Conservation (phyloP, 805 yeast species). For the Candida oleophila region DNA sequence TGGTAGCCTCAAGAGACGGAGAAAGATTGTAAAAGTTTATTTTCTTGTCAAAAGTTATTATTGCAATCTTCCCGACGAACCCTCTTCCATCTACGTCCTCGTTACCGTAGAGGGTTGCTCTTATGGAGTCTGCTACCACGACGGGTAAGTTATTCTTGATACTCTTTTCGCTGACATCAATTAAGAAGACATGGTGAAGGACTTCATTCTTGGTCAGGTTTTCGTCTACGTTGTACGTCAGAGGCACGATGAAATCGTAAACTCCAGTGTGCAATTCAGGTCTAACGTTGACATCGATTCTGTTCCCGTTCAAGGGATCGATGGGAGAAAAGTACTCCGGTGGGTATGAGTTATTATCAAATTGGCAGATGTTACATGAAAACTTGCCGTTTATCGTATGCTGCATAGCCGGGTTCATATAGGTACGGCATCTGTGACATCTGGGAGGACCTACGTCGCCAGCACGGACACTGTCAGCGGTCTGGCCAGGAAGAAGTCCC, state of each 20-base stretch:
- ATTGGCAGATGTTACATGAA: constrained; percentile 84
- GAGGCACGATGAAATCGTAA: constrained; percentile 80
- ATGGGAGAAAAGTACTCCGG: constrained; percentile 62
- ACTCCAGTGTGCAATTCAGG: constrained; percentile 84
- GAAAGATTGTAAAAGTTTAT: constrained; percentile 73
- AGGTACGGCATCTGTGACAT: constrained; percentile 89
- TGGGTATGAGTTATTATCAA: constrained; percentile 64
- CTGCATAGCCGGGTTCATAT: constrained; percentile 80
- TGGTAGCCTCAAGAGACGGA: constrained; percentile 53
- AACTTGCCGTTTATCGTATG: constrained; percentile 61
- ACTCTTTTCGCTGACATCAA: constrained; percentile 67
- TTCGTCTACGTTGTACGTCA: constrained; percentile 59
- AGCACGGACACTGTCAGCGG: constrained; percentile 20
- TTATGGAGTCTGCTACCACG: constrained; percentile 68
- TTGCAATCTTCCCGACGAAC: constrained; percentile 50
- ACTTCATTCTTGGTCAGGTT: constrained; percentile 36
- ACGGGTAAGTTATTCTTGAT: constrained; percentile 58
- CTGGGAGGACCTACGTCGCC: constrained; percentile 69
- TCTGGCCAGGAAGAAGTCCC: constrained; percentile 18
- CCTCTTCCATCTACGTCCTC: constrained; percentile 8
- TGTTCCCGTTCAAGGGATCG: constrained; percentile 53
- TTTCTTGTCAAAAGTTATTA: constrained; percentile 72
- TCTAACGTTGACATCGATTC: constrained; percentile 61
- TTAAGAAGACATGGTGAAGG: constrained; percentile 67
- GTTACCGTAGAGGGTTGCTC: constrained; percentile 41